Evolutionary conservation across 139 green algal species (phyloP).

Genomic region (Chlorella vulgaris): DNA sequence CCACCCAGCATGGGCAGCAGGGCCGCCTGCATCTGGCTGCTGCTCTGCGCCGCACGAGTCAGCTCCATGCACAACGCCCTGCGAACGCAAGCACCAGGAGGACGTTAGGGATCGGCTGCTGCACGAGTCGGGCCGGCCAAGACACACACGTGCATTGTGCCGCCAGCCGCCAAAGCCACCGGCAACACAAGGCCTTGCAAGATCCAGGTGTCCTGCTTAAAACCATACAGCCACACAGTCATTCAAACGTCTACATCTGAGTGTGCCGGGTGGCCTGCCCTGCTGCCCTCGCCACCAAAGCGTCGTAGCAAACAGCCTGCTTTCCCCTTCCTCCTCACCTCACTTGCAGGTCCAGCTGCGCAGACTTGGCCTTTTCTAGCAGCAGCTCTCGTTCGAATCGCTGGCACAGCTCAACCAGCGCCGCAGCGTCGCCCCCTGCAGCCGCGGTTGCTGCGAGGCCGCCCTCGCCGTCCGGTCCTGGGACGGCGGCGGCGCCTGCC

Average conservation of each 20-base stretch:
- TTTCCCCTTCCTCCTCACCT: no score
- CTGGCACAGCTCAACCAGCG: conserved; percentile 21
- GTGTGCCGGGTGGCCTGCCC: no score
- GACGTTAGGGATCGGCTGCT: no score
- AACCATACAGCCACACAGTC: no score
- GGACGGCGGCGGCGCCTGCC: neutral
- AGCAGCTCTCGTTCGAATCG: conserved; percentile 34
- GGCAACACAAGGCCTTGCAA: no score
- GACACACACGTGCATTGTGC: no score
- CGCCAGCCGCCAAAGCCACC: no score
- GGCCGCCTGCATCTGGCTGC: conserved; percentile 25
- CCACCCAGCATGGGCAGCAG: conserved; percentile 34
- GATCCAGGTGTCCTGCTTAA: no score
- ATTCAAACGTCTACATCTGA: no score
- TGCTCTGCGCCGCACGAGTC: conserved; percentile 20
- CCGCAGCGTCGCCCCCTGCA: neutral
- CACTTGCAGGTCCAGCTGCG: conserved; percentile 37
- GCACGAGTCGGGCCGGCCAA: neutral
- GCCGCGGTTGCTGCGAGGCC: neutral
- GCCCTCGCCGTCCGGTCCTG: neutral
- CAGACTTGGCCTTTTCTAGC: conserved; percentile 25
- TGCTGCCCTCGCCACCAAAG: no score
- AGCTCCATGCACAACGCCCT: conserved; percentile 48
- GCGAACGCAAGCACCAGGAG: no score
- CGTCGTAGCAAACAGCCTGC: no score